Conservation (phyloP, 495 filamentous ascomycete genomes). For the Xylaria venustula region DNA sequence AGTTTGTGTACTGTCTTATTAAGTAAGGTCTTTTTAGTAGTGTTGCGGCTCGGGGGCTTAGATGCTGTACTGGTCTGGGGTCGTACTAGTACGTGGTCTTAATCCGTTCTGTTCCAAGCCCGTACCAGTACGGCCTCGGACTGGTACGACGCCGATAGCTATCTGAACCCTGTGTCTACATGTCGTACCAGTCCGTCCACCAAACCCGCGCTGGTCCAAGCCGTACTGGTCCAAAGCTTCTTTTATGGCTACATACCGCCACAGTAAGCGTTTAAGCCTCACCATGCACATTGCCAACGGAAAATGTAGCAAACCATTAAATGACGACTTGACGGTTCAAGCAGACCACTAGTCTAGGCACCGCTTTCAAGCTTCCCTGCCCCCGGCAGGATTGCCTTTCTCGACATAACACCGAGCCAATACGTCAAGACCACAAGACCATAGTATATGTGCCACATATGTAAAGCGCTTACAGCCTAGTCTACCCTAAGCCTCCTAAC, state of each 20-base stretch:
- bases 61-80: background rate
- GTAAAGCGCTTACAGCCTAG: background rate
- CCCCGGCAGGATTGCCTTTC: background rate
- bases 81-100: background rate
- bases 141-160: too few species aligned
- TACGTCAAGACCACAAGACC: background rate
- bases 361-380: background rate
- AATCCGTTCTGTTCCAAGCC: background rate
- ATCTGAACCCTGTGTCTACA: background rate
- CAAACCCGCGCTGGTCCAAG: slow-evolving; percentile 3
- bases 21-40: background rate
- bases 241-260: background rate
- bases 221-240: slow-evolving; percentile 3
- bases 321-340: background rate
- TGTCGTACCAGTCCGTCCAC: slow-evolving; percentile 3
- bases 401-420: background rate
- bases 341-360: background rate
- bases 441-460: background rate
- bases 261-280: background rate
- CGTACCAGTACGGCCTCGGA: background rate
- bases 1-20: background rate
- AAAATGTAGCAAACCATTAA: background rate
- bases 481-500: background rate
- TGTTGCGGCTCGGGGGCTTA: background rate
- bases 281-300: background rate